Conservation (phyloP, 2,329 filamentous ascomycete genomes). For the Pezicula neosporulosa region DNA sequence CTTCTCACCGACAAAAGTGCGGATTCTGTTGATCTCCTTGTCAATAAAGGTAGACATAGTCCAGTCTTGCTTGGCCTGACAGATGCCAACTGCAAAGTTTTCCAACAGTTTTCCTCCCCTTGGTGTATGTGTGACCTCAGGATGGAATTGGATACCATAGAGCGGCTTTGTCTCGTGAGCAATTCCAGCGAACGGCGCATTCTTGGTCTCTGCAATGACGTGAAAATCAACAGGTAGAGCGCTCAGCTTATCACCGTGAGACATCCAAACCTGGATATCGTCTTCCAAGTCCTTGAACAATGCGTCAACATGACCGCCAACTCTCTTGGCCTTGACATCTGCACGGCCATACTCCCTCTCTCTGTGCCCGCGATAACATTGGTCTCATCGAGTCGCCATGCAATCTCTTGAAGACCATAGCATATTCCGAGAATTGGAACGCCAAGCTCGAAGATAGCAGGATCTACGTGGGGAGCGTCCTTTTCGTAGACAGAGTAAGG, state of each 20-base stretch:
- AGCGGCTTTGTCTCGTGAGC: slow-evolving; percentile 67
- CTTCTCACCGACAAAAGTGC: slow-evolving; percentile 74
- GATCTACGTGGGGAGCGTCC: slow-evolving; percentile 75
- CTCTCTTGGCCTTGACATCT: slow-evolving; percentile 54
- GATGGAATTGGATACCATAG: slow-evolving; percentile 84
- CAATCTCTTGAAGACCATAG: slow-evolving; percentile 64
- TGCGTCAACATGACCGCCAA: slow-evolving; percentile 63
- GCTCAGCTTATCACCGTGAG: slow-evolving; percentile 81
- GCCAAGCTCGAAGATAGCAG: slow-evolving; percentile 72
- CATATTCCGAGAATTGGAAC: slow-evolving; percentile 50
- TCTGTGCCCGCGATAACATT: slow-evolving; percentile 66
- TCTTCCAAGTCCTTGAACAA: slow-evolving; percentile 77
- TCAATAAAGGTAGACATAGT: slow-evolving; percentile 81
- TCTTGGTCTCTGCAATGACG: slow-evolving; percentile 70
- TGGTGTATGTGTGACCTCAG: slow-evolving; percentile 74
- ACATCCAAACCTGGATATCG: slow-evolving; percentile 76
- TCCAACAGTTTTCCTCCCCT: slow-evolving; percentile 66
- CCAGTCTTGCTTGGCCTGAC: slow-evolving; percentile 74
- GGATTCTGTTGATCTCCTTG: slow-evolving; percentile 77
- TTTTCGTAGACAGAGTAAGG: slow-evolving; percentile 77
- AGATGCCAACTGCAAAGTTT: slow-evolving; percentile 86
- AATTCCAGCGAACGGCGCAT: slow-evolving; percentile 78
- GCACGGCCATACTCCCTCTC: slow-evolving; percentile 39
- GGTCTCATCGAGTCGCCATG: slow-evolving; percentile 60
- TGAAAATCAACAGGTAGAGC: slow-evolving; percentile 70